Evolutionary conservation across 2,329 filamentous ascomycete genomes (phyloP).

Genomic region (Colletotrichum eremochloae): DNA sequence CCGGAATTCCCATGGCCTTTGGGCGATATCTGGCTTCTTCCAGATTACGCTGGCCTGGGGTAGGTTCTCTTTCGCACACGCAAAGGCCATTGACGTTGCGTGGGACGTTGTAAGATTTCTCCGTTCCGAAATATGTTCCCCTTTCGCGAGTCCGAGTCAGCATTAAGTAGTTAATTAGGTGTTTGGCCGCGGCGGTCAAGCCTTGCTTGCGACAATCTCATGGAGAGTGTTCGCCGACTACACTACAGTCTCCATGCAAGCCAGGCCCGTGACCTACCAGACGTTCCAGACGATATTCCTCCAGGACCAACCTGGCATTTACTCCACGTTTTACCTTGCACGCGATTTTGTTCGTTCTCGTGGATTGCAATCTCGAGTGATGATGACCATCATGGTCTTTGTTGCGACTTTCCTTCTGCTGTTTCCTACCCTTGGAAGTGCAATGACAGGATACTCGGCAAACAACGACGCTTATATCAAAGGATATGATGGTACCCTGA

Average conservation of each 20-base stretch:
- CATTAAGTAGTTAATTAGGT: constrained; percentile 42
- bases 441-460: constrained; percentile 49
- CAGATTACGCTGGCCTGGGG: constrained; percentile 44
- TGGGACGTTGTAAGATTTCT: constrained; percentile 47
- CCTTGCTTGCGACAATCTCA: constrained; percentile 45
- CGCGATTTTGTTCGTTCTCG: constrained; percentile 43
- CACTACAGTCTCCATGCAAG: constrained; percentile 46
- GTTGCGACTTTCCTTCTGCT: constrained; percentile 46
- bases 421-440: constrained; percentile 48
- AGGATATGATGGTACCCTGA: constrained; percentile 38
- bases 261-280: constrained; percentile 46
- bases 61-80: constrained; percentile 45
- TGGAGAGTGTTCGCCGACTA: constrained; percentile 49
- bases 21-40: constrained; percentile 43
- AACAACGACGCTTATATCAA: constrained; percentile 45
- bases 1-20: constrained; percentile 33
- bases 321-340: constrained; percentile 41
- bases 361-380: constrained; percentile 43
- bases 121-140: too few species aligned
- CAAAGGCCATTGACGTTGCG: constrained; percentile 47
- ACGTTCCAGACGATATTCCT: constrained; percentile 47
- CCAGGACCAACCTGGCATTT: constrained; percentile 42
- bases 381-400: constrained; percentile 45
- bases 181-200: constrained; percentile 48
- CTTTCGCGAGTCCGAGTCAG: too few species aligned